Evolutionary conservation across 2,329 filamentous ascomycete genomes (phyloP), one percentile per base, ranked within the genome.

Genomic region (Penicillium thymicola): DNA sequence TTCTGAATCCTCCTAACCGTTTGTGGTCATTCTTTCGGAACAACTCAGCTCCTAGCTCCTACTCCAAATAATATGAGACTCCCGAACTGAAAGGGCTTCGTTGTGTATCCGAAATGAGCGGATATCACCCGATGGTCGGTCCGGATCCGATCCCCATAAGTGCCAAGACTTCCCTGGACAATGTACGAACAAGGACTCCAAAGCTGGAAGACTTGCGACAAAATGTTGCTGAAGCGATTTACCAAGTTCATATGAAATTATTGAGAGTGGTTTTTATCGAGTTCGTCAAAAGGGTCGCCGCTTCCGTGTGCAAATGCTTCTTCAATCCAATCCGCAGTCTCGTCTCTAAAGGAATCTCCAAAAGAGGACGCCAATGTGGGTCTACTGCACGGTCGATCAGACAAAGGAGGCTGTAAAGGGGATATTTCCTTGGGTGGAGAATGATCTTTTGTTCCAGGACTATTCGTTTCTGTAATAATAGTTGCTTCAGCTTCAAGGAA

Each of bases 301-400:
- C 44, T 51, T 18, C 61, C 62, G 3, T 53, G 57, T 5, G 62
- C 41, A 32, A 63, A 66, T 30, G 59, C 54, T 27, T 65, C 63
- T 52, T 66, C 64, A 30, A 66, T 55, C 30, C 69, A 64, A 18
- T 67, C 59, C 2, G 72, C 70, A 7, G 72, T 74, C 14, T 74
- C 72, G 13, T 75, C 71, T 38, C 65, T 64, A 44, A 75, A 75
- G 5, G 72, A 73, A 14, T 68, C 64, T 37, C 53, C 55, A 23
- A 60, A 50, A 23, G 66, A 57, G 25, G 63, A 25, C 21, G 55
- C 37, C 2, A 59, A 38, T 30, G 46, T 36, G 13, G 42, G 42
- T 13, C 51, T 51, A 18, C 14, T 46, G 40, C 32, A 49, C 34
- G 32, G 48, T 36, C 44, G 47, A 42, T 18, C 40, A 18, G 50